A percentile compares a stretch with the other conserved stretches of the same genome.
Evolutionary conservation across 2,329 filamentous ascomycete genomes (phyloP).

Genomic region (Mollisiaceae sp.): DNA sequence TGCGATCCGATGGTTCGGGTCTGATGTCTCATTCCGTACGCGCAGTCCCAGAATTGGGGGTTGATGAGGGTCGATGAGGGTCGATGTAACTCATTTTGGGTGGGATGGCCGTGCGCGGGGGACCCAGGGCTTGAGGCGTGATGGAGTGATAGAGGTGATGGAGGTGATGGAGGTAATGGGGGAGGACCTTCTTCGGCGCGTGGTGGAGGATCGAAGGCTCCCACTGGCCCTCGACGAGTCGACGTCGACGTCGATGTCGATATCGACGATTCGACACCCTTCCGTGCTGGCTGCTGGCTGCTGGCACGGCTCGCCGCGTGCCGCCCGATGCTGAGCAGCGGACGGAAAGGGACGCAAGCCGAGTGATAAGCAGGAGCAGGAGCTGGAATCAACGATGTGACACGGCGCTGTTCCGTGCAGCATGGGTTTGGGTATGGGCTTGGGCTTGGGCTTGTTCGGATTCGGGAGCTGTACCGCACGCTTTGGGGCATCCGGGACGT

Average conservation of each 20-base stretch:
- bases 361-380: neutral
- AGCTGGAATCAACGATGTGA: neutral
- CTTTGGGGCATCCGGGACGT: neutral
- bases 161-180: neutral
- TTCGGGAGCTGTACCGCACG: neutral
- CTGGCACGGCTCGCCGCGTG: constrained; percentile 6
- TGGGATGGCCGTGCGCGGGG: neutral
- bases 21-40: constrained; percentile 5
- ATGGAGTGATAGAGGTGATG: neutral
- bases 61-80: neutral
- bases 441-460: neutral
- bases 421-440: too few species aligned
- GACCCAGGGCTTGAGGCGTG: neutral
- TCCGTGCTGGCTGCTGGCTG: neutral
- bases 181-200: neutral
- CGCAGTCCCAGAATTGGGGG: neutral
- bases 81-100: neutral
- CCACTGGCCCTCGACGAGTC: neutral
- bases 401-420: neutral
- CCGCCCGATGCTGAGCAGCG: constrained; percentile 7
- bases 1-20: neutral
- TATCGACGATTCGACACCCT: neutral
- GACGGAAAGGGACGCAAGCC: constrained; percentile 6
- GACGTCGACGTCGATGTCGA: neutral
- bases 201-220: neutral